These are phyloP conservation scores for Mycosphaerella sp. DNA, from an alignment of 2,329 filamentous ascomycete genomes.

Conservation along the genomic window DNA sequence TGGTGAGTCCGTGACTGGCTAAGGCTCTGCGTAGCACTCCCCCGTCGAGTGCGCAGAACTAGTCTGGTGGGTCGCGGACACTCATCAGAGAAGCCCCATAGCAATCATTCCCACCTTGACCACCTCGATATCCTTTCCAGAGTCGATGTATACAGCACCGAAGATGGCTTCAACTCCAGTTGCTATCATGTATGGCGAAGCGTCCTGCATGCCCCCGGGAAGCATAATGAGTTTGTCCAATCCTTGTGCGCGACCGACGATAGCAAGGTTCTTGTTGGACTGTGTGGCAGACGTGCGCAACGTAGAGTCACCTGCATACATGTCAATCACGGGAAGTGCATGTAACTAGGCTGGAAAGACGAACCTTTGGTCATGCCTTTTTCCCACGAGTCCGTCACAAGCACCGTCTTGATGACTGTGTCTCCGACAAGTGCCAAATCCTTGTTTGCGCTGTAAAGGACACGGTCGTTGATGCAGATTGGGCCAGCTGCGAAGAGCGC, in stretches of 20 bases:
- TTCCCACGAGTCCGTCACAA: background rate
- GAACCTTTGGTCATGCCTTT: background rate
- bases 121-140: background rate
- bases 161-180: conserved; percentile 22
- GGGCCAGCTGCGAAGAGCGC: background rate
- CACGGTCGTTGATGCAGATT: background rate
- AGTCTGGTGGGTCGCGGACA: background rate
- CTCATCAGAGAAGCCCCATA: background rate
- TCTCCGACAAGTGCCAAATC: background rate
- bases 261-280: background rate
- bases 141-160: background rate
- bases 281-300: background rate
- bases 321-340: too few species aligned
- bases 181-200: background rate
- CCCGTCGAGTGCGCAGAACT: too few species aligned
- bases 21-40: too few species aligned
- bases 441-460: background rate
- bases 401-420: background rate
- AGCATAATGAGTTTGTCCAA: background rate
- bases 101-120: background rate
- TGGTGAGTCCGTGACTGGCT: too few species aligned
- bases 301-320: background rate
- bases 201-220: background rate
- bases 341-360: background rate
- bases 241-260: background rate